Conservation (phyloP, 1,284 basidiomycete genomes). For the Naganishia cerealis region DNA sequence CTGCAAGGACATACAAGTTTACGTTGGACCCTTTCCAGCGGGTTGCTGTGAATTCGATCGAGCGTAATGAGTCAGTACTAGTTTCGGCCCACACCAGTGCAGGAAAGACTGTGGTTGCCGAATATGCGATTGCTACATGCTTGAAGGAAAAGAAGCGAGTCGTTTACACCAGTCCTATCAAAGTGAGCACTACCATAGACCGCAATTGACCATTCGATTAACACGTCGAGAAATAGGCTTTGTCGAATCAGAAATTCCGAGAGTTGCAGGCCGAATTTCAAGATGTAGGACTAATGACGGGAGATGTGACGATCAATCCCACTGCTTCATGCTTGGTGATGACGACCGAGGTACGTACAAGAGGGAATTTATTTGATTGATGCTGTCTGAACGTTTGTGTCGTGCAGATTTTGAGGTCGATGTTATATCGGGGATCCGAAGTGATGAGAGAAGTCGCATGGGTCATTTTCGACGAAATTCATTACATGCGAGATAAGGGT, state of each 20-base stretch:
- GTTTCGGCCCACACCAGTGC: constrained; percentile 99
- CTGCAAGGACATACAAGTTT: constrained; percentile 91
- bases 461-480: constrained; percentile 99
- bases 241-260: constrained; percentile 98
- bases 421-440: constrained; percentile 98
- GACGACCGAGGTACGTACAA: constrained; percentile 83
- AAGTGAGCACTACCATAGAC: constrained; percentile 62
- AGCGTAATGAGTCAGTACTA: constrained; percentile 93
- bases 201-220: neutral
- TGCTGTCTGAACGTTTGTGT: neutral
- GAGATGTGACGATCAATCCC: constrained; percentile 99
- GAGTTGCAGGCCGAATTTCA: constrained; percentile 96
- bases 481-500: constrained; percentile 97
- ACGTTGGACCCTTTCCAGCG: constrained; percentile 96
- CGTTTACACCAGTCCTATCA: constrained; percentile 99
- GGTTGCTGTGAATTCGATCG: constrained; percentile 90
- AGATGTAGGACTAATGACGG: constrained; percentile 98
- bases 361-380: neutral
- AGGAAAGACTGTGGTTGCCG: constrained; percentile 97
- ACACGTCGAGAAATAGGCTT: constrained; percentile 62
- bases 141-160: constrained; percentile 83
- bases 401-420: constrained; percentile 87
- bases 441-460: constrained; percentile 99
- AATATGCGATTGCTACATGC: constrained; percentile 98
- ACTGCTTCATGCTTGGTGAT: constrained; percentile 95